Base-by-base conservation (phyloP, 371 early-diverging fungal species). In the Mucor mucedo region DNA sequence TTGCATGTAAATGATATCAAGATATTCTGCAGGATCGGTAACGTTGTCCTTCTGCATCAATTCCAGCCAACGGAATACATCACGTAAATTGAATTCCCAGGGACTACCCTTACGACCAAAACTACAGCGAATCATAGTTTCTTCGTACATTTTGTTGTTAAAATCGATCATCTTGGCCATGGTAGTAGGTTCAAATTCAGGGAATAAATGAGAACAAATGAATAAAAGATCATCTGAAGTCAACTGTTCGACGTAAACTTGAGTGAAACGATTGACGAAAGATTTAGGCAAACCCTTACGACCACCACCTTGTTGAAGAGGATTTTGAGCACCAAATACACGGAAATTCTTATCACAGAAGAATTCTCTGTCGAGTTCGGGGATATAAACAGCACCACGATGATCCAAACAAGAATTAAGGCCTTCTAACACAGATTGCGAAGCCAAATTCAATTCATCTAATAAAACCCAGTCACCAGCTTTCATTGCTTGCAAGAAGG, bases 311-410 rank as follows among this genome's bases (percentile, higher is more conserved):
- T 96, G 95, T 52, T 89, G 87, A 39, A 95, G 84, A 28, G 99
- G 99, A 74, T 99, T 99, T 80, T 99, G 98, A 2, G 99, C 99
- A 55, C 95, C 99, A 85, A 99, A 99, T 0, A 99, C 94, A 27
- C 96, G 83, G 83, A 98, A 98, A 13, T 91, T 90, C 8, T 80
- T 78, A 49, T 91, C 86, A 65, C 93, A 92, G 45, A 83, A 78
- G 62, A 97, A 98, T 55, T 87, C 85, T 40, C 91, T 82, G 62
- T 97, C 95, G 55, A 98, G 85, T 75, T 98, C 99, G 3, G 97
- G 93, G 41, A 98, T 92, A 77, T 94, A 96, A 3, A 99, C 95
- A 7, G 90, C 84, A 48, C 95, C 95, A 73, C 99, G 93, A 77
- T 99, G 98, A 83, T 99, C 99, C 40, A 99, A 80, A 70, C 98